phyloP scores from a whole-genome alignment of 2,329 filamentous ascomycete species.

The Nigrospora osmanthi region DNA sequence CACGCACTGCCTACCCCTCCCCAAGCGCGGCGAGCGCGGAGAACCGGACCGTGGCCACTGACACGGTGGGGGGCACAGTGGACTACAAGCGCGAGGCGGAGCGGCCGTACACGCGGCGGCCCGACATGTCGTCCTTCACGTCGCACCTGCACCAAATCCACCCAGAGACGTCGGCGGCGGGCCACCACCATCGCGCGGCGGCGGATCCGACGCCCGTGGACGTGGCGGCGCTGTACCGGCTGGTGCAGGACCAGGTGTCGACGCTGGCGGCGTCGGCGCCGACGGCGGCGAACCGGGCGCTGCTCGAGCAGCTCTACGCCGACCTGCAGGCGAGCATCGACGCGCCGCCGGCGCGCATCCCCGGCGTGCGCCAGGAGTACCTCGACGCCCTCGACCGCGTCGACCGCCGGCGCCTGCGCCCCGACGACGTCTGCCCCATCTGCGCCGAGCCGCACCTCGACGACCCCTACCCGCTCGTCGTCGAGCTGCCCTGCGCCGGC shows the following conservation, averaged over 20 bases:
- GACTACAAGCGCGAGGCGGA: neutral
- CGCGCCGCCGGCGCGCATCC: constrained; percentile 41
- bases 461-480: constrained; percentile 54
- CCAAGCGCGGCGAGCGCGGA: no score
- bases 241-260: constrained; percentile 51
- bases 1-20: constrained; percentile 5
- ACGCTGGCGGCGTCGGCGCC: constrained; percentile 42
- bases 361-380: constrained; percentile 51
- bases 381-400: constrained; percentile 54
- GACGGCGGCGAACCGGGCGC: constrained; percentile 34
- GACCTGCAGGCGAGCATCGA: constrained; percentile 42
- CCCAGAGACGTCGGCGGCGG: constrained; percentile 9
- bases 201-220: constrained; percentile 54
- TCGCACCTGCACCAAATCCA: constrained; percentile 1
- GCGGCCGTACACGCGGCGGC: constrained; percentile 36
- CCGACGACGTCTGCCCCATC: constrained; percentile 52
- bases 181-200: no score
- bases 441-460: constrained; percentile 55
- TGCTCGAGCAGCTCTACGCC: constrained; percentile 41
- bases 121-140: constrained; percentile 57
- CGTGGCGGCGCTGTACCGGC: constrained; percentile 46
- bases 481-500: constrained; percentile 54
- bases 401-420: constrained; percentile 36
- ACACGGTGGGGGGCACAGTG: no score
- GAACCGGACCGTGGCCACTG: no score